Base-by-base conservation (phyloP, 2,329 filamentous ascomycete species). In the Pseudocercospora pini-densiflorae region DNA sequence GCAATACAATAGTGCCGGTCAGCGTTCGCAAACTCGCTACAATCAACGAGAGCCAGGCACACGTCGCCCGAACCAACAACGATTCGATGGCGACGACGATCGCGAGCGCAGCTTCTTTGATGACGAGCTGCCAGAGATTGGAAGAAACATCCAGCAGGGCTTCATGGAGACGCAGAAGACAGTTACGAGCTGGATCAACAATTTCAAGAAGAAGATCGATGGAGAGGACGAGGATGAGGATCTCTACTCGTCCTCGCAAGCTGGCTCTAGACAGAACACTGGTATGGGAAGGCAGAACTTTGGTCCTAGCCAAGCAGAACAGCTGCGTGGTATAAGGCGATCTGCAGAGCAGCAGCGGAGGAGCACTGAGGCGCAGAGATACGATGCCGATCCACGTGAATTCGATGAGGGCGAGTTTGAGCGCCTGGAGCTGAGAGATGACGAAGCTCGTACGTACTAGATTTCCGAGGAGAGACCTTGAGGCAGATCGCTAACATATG, bases 161-260 rank as follows among this genome's bases (percentile, higher is more conserved):
- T 99, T 99, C 81, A 76, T 93, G 63, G 94, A 99, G 76, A 98
- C 95, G 1, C 95, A 98, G 81, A 89, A 88, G 63, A 96, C 92
- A 76, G 92, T 99, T 74, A 98, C 97, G 81, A 87, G 88, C 59
- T 98, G 94, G 94, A 93, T 99, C 74, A 91, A 88, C 59, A 93
- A 89, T 69, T 84, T 99, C 77, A 95, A 92, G 82, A 98, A 98
- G 87, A 92, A 90, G 79, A 87, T 99, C 36, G 94, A 98, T 75
- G 94, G 95, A 58, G 92, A 95, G 70, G 92, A 93, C 65, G 87
- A 93, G 24, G 87, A 80, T 1, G 79, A 89, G 7, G 87, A 90
- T 62, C 87, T 87, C 47, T 85, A 86, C 62, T 66, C 68, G 27
- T 67, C 70, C n/a, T 70, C 69, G 9, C 61, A 70, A 16, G 40